Evolutionary conservation across 257 asterid genomes (phyloP), one percentile per base, ranked within the genome.

Genomic region (Solanum chmielewskii): DNA sequence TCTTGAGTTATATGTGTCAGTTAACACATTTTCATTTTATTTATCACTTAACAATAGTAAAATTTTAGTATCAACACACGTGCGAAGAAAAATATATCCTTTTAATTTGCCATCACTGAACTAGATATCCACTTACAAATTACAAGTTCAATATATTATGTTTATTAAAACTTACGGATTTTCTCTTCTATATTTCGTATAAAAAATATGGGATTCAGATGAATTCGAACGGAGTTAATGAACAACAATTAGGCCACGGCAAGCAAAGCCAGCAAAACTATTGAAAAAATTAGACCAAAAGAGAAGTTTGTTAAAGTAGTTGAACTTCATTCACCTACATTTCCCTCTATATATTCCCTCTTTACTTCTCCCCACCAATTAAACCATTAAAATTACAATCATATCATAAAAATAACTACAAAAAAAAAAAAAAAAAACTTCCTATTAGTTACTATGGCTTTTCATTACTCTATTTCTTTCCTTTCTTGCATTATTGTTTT

Each of bases 291-390:
- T 45, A 25, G 42, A 80, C 80, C 45, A 84, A 66, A 25, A 84
- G 45, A 84, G 75, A 27, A 78, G 88, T 91, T 94, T 27, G 98
- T 91, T 91, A 89, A 73, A 91, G 94, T 95, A 87, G 98, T 89
- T 95, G 92, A 94, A 86, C 98, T 86, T 87, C 93, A 85, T 52
- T 87, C 87, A 49, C 85, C 85, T 18, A 42, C 29, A 42, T 82
- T 49, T 74, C 49, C 87, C 35, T 76, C 66, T 92, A 91, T 92
- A 93, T 68, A 92, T 86, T 81, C 81, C 82, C 42, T 49, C 81
- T 37, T n/a, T 82, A 39, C 10, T 49, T 73, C 73, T 66, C 29
- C 60, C 27, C 60, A 68, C 44, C 77, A 31, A 70, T 86, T 80
- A 47, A 83, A 39, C 62, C 70, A 45, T 45, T 25, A 84, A 70